A percentile compares a stretch with the other conserved stretches of the same genome.
Conservation (phyloP, 768 basidiomycete genomes). For the Hortiboletus campestris region DNA sequence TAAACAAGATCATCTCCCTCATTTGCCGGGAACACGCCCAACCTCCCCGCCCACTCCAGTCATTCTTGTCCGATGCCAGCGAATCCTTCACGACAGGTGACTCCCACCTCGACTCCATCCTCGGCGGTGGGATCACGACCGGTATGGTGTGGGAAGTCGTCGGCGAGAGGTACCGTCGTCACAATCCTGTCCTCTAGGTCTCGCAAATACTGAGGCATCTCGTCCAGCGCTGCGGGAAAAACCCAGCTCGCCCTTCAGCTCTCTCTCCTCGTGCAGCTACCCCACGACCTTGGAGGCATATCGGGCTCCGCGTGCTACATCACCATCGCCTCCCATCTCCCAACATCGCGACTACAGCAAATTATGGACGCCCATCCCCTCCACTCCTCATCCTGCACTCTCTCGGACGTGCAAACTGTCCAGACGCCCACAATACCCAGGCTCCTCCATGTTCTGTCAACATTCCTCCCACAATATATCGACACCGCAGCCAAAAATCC, state of each 20-base stretch:
- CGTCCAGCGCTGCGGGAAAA: conserved; percentile 84
- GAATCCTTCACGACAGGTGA: conserved; percentile 76
- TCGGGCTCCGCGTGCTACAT: conserved; percentile 74
- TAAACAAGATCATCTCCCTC: conserved; percentile 47
- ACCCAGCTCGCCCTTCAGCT: conserved; percentile 89
- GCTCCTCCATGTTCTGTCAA: conserved; percentile 54
- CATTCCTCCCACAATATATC: conserved; percentile 54
- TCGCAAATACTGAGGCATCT: conserved; percentile 3
- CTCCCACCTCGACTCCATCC: conserved; percentile 54
- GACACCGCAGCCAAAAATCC: conserved; percentile 29
- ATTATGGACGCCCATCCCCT: conserved; percentile 53
- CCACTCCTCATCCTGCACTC: conserved; percentile 44
- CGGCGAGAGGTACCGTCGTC: conserved; percentile 71
- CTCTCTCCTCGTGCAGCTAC: conserved; percentile 74
- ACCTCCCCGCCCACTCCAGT: conserved; percentile 41
- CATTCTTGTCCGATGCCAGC: conserved; percentile 36
- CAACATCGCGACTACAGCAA: conserved; percentile 65
- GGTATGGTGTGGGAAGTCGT: conserved; percentile 86
- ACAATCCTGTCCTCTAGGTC: not conserved
- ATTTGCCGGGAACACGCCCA: conserved; percentile 46
- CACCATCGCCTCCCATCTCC: conserved; percentile 67
- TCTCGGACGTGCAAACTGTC: conserved; percentile 63
- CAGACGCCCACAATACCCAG: conserved; percentile 52
- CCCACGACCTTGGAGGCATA: conserved; percentile 53
- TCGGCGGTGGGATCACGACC: conserved; percentile 78